Base-by-base conservation (phyloP, 2,329 filamentous ascomycete species). In the Colletotrichum aenigma region DNA sequence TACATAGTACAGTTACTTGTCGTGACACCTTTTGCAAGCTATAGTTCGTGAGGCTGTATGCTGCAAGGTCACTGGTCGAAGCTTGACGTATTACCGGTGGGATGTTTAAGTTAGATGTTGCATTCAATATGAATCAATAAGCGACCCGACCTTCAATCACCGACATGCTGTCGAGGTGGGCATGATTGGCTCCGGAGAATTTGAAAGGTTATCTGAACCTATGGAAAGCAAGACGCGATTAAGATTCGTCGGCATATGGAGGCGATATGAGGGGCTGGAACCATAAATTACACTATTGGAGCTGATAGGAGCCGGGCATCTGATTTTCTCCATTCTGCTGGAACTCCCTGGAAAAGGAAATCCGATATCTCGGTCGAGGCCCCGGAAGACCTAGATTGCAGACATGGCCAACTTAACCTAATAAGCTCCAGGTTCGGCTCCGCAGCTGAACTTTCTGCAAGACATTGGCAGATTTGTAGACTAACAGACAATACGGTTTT, bases 391-490 rank as follows among this genome's bases (percentile, higher is more conserved):
- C 55, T 7, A 24, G 15, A 58, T 58, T 58, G 15, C 4, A 28
- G 0, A 16, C 7, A 58, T 18, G 24, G 55, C 9, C 13, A 26
- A 58, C 7, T 58, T 9, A 58, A 3, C 0, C 55, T 4, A 28
- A 58, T 7, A 58, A 58, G 55, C 55, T 58, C 55, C 55, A 58
- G 13, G 24, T 18, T 58, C 55, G 55, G 55, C 55, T 6, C 55
- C 55, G 55, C 24, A 18, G 21, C 55, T 18, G 1, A 58, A 12
- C 55, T 58, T 1, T 58, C 55, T 58, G 55, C 15, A 10, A 18
- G 24, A 58, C 55, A 28, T 28, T 6, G 55, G 7, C 7, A 58
- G 55, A 58, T 24, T 6, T 28, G 24, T 58, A 28, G 7, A 13
- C 43, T 48, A 28, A 58, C 2, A 2, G 24, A 24, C 2, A 9